Base-by-base conservation (phyloP, 306 rosid genomes). In the Ammopiptanthus mongolicus region DNA sequence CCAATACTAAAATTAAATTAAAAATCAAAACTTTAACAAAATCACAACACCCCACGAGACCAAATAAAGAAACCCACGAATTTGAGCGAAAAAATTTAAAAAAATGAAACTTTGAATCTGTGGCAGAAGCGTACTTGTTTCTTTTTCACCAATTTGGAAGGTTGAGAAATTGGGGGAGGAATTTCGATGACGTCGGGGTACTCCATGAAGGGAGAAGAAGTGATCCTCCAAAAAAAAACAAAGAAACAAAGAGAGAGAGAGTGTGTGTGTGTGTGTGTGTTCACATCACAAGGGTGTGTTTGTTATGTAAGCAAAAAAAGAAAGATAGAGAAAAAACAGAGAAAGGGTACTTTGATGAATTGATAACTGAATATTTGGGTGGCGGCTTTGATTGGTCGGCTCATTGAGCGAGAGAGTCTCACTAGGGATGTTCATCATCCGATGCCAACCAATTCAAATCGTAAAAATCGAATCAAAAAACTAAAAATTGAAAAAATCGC, bases 121-220 rank as follows among this genome's bases (percentile, higher is more conserved):
- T 14, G 33, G 18, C 0, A 33, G 21, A 23, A 42, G n/a, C 41
- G 18, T 74, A 90, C 97, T 91, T 78, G 88, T 58, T 87, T 87
- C 31, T 75, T 76, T 17, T 80, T 76, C 10, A 50, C 69, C 31
- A 78, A 64, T 25, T 74, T 81, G 5, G 84, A 19, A 67, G 81
- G n/a, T 33, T 34, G 79, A 21, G 61, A 61, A 55, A 82, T 58
- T 71, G 84, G 79, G 47, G 95, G 88, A 13, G 87, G 66, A 46
- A 85, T 78, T 78, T 79, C 90, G n/a, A 90, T 33, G 58, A 88
- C 82, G 31, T 88, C 91, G 62, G 90, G 75, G 61, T n/a, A n/a
- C n/a, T 91, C 93, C 92, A 88, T 84, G 57, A 62, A 61, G 15
- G 6, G 46, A 37, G 78, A 78, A 63, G 36, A 23, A 21, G 62